Conservation (phyloP, 805 yeast species). For the Ascoidea tarda region DNA sequence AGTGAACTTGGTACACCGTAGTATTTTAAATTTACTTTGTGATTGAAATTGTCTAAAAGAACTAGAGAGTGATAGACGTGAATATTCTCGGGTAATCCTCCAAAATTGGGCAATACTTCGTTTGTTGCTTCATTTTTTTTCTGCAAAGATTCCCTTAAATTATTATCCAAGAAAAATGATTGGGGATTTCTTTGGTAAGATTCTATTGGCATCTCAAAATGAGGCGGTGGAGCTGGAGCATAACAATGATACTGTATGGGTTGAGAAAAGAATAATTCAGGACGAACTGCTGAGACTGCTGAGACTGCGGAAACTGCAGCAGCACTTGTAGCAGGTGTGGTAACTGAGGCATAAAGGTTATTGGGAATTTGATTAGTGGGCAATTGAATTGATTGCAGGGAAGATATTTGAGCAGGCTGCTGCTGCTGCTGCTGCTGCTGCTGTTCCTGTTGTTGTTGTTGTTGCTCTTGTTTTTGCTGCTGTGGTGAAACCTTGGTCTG, state of each 20-base stretch:
- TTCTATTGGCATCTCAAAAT: conserved; percentile 40
- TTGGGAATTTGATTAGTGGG: background rate
- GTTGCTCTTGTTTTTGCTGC: background rate
- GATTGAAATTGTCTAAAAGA: conserved; percentile 44
- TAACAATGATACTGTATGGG: conserved; percentile 76
- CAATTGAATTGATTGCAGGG: background rate
- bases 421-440: conserved; percentile 2
- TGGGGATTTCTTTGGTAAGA: conserved; percentile 62
- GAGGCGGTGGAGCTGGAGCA: conserved; percentile 82
- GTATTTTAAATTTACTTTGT: conserved; percentile 10
- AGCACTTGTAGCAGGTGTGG: background rate
- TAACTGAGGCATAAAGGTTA: background rate
- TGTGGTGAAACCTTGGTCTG: background rate
- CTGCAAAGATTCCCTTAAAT: conserved; percentile 57
- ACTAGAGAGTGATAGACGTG: conserved; percentile 73
- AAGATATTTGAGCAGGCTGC: conserved; percentile 2
- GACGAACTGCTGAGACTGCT: conserved; percentile 14
- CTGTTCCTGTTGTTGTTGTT: conserved; percentile 1
- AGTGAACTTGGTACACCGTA: conserved; percentile 46
- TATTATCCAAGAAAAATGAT: conserved; percentile 57
- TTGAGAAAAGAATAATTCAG: conserved; percentile 13
- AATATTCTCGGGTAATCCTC: conserved; percentile 59
- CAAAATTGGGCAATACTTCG: conserved; percentile 44
- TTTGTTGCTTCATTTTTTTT: conserved; percentile 70
- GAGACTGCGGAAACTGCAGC: conserved; percentile 7